Base-by-base conservation (phyloP, 495 filamentous ascomycete genomes). In the Clavariopsis aquatica region DNA sequence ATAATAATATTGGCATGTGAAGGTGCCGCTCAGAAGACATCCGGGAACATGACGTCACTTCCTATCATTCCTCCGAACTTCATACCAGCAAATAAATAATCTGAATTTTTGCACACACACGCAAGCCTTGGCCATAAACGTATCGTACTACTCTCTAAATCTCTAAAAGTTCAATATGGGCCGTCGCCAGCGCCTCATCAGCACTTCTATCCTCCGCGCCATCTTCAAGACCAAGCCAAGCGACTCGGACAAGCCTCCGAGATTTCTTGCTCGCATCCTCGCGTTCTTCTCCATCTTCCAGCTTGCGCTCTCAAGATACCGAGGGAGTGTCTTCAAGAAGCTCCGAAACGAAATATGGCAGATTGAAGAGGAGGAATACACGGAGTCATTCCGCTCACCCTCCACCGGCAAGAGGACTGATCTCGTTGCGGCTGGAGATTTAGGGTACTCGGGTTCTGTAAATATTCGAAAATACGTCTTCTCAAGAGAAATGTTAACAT, bases 361-460 rank as follows among this genome's bases (percentile, higher is more conserved):
- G 2, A 78, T 86, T 24, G 70, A 80, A 19, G 81, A 86, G 56
- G 73, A 78, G 23, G 80, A 81, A n/a, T 87, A 87, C 62, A 70
- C 69, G 13, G 74, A 76, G 19, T 83, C 78, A 27, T 86, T 87
- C 62, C 73, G 74, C n/a, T 72, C 71, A 6, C 69, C 72, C 19
- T 75, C 67, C 41, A 71, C 66, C 29, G 68, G 74, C 19, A 64
- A 67, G 24, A 51, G 68, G 26, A 67, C 62, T 24, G 61, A 76
- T 0, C 63, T 86, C 36, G 71, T 77, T 28, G 65, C 80, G 2
- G 78, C 85, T 69, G 83, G 82, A 0, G 84, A 85, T 55, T 66
- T 87, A 66, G 85, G 85, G 0, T 84, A 84, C 64, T 85, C 82
- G 9, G 85, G 85, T 52, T 86, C 83, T 29, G 81, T 83, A 70